phyloP scores from a whole-genome alignment of 306 rosid species.

The Trifolium fragiferum region DNA sequence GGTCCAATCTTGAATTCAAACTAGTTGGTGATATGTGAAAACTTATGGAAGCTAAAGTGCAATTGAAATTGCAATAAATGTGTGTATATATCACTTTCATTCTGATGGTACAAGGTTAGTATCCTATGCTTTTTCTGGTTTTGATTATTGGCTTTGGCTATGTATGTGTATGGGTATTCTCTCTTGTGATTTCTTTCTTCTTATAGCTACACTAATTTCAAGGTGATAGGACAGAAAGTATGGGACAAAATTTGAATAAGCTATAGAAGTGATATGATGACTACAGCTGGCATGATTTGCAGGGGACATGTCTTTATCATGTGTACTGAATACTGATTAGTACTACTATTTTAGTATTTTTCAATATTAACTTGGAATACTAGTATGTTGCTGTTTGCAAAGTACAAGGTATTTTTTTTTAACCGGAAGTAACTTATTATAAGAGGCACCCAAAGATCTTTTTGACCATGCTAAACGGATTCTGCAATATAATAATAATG shows the following conservation, averaged over 20 bases:
- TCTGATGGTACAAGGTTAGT: constrained; percentile 38
- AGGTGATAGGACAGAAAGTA: constrained; percentile 33
- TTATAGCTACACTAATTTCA: constrained; percentile 32
- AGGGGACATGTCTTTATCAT: too few species aligned
- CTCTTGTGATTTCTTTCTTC: constrained; percentile 14
- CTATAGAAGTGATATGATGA: neutral
- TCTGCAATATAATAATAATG: too few species aligned
- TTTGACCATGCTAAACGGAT: too few species aligned
- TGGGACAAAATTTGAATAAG: constrained; percentile 21
- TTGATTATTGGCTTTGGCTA: constrained; percentile 19
- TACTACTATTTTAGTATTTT: too few species aligned
- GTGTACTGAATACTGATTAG: too few species aligned
- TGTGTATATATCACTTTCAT: neutral
- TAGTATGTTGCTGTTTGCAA: too few species aligned
- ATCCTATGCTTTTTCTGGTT: neutral
- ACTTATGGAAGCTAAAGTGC: constrained; percentile 21
- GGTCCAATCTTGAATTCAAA: constrained; percentile 31
- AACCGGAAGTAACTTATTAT: too few species aligned
- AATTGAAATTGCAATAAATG: neutral
- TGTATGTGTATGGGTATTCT: constrained; percentile 14
- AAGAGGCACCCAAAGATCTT: too few species aligned
- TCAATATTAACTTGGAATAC: too few species aligned
- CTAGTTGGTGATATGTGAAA: neutral
- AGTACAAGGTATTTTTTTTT: too few species aligned
- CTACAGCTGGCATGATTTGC: too few species aligned